Percentiles rank a stretch among this genome's conserved stretches.
These are phyloP conservation scores for Pyronema omphalodes DNA, from an alignment of 495 filamentous ascomycete species.

Conservation along the genomic window DNA sequence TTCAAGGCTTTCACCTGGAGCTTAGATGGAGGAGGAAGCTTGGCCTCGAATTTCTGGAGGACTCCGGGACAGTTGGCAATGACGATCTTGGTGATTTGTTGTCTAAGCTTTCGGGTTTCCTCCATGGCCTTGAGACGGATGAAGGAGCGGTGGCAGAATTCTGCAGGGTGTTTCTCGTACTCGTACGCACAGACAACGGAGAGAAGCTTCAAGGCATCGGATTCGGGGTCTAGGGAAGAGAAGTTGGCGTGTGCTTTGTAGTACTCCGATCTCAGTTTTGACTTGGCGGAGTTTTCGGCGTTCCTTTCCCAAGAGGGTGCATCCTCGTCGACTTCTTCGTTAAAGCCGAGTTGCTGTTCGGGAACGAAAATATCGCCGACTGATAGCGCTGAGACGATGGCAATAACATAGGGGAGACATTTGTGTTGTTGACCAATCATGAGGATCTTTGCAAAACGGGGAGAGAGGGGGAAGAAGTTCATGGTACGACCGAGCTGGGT, in stretches of 20 bases:
- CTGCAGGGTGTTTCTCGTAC: slow-evolving; percentile 45
- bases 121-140: slow-evolving; percentile 67
- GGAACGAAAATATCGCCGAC: slow-evolving; percentile 78
- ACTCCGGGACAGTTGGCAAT: slow-evolving; percentile 53
- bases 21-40: slow-evolving; percentile 48
- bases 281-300: background rate
- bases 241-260: slow-evolving; percentile 59
- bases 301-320: slow-evolving; percentile 15
- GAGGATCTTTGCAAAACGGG: slow-evolving; percentile 79
- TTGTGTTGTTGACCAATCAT: slow-evolving; percentile 67
- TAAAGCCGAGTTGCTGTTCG: slow-evolving; percentile 53
- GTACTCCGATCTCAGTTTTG: slow-evolving; percentile 46
- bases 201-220: slow-evolving; percentile 79
- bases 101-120: slow-evolving; percentile 65
- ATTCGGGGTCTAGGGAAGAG: slow-evolving; percentile 59
- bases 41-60: slow-evolving; percentile 38
- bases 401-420: slow-evolving; percentile 72
- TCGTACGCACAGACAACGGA: slow-evolving; percentile 69
- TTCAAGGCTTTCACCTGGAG: slow-evolving; percentile 66
- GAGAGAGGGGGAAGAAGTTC: slow-evolving; percentile 72
- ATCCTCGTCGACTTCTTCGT: slow-evolving; percentile 27
- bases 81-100: slow-evolving; percentile 66
- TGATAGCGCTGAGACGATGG: slow-evolving; percentile 72
- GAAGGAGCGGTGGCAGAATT: slow-evolving; percentile 67
- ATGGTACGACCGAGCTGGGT: slow-evolving; percentile 49